Percentiles rank a stretch among this genome's conserved stretches.
Evolutionary conservation across 2,329 filamentous ascomycete genomes (phyloP).

Genomic region (Arthrobotrys conoides): DNA sequence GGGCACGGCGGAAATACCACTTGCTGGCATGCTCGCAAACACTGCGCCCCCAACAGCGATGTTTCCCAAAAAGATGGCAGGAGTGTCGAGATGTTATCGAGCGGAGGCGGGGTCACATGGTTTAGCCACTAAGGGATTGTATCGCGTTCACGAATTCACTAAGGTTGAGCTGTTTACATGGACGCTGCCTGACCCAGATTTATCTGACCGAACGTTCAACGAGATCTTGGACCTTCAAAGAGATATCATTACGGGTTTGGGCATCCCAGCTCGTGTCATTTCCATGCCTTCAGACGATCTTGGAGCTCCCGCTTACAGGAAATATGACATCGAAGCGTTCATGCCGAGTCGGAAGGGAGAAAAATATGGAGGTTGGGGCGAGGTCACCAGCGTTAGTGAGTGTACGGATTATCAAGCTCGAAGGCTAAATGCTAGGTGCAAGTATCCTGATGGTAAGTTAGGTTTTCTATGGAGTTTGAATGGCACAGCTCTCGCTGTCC

Average conservation of each 20-base stretch:
- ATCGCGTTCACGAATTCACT: conserved; percentile 97
- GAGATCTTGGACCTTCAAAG: conserved; percentile 90
- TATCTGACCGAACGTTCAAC: conserved; percentile 76
- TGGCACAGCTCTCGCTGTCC: conserved; percentile 92
- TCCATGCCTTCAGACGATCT: conserved; percentile 93
- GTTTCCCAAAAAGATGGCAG: conserved; percentile 84
- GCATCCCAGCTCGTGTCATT: conserved; percentile 86
- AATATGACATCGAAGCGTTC: conserved; percentile 93
- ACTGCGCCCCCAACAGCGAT: conserved; percentile 75
- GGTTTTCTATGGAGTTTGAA: conserved; percentile 91
- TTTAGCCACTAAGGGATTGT: conserved; percentile 91
- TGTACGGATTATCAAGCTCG: conserved; percentile 96
- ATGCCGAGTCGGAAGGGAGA: conserved; percentile 83
- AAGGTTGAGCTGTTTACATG: conserved; percentile 99
- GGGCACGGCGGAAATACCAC: conserved; percentile 93
- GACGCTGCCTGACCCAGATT: conserved; percentile 74
- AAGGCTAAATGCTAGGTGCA: conserved; percentile 81
- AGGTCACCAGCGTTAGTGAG: conserved; percentile 89
- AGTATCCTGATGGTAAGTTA: conserved; percentile 71
- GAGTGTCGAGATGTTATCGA: conserved; percentile 91
- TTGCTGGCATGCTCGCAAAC: conserved; percentile 90
- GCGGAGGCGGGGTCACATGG: conserved; percentile 94
- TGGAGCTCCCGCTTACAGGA: conserved; percentile 86
- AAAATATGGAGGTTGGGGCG: conserved; percentile 83
- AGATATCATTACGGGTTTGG: conserved; percentile 82